phyloP scores from a whole-genome alignment of 495 filamentous ascomycete genomes.

The Coniosporium apollinis region DNA sequence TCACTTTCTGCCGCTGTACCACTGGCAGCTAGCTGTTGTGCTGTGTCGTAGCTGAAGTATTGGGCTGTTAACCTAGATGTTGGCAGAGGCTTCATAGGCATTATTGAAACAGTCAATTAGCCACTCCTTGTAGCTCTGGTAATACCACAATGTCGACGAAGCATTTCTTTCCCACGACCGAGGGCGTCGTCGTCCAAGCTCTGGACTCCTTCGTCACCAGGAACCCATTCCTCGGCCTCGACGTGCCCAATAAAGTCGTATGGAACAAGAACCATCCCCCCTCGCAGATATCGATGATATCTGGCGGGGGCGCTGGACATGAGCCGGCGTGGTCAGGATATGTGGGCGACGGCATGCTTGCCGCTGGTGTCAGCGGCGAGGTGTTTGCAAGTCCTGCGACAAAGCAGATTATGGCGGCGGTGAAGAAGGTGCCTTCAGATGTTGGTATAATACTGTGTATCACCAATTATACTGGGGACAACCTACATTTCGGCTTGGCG shows the following conservation, averaged over 20 bases:
- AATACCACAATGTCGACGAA: slow-evolving; percentile 21
- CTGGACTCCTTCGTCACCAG: slow-evolving; percentile 37
- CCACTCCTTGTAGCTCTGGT: too few species aligned
- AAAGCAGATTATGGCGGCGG: slow-evolving; percentile 42
- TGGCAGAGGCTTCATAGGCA: too few species aligned
- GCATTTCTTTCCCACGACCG: slow-evolving; percentile 22
- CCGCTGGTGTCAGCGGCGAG: slow-evolving; percentile 41
- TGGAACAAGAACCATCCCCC: slow-evolving; percentile 33
- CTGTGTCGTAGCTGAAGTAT: too few species aligned
- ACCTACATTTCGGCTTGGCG: slow-evolving; percentile 45
- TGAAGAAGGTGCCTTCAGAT: slow-evolving; percentile 37
- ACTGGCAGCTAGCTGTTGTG: too few species aligned
- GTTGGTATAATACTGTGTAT: slow-evolving; percentile 44
- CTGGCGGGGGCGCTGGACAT: slow-evolving; percentile 44
- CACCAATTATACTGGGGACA: slow-evolving; percentile 51
- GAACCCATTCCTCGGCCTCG: slow-evolving; percentile 39
- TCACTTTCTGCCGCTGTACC: too few species aligned
- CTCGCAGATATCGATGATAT: slow-evolving; percentile 39
- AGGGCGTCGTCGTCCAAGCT: slow-evolving; percentile 34
- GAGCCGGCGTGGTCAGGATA: slow-evolving; percentile 50
- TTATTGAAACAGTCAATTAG: too few species aligned
- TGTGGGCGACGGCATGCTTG: slow-evolving; percentile 42
- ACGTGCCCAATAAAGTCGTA: slow-evolving; percentile 39
- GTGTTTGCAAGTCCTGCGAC: slow-evolving; percentile 46
- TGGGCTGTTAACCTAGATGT: too few species aligned